Evolutionary conservation across 2,329 filamentous ascomycete genomes (phyloP).

Genomic region (Diaporthe sp.): DNA sequence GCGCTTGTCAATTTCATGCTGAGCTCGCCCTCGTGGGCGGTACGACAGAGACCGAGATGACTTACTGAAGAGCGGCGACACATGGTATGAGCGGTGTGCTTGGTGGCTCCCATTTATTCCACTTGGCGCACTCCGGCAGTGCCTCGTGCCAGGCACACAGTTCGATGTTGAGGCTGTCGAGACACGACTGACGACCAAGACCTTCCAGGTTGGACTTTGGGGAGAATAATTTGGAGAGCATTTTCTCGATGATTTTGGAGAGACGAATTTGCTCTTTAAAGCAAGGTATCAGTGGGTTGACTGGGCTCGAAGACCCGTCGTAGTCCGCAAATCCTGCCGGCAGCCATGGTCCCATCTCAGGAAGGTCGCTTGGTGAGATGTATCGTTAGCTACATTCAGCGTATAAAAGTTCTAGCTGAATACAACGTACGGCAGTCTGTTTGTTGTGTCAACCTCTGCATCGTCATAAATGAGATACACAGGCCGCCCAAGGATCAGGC

Average conservation of each 20-base stretch:
- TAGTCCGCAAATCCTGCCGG: conserved; percentile 44
- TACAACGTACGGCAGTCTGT: conserved; percentile 34
- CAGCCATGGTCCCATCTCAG: conserved; percentile 44
- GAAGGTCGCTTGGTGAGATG: conserved; percentile 40
- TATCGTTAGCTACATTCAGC: neutral
- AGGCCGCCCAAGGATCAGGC: conserved; percentile 39
- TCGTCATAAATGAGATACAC: conserved; percentile 35
- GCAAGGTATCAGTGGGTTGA: conserved; percentile 25
- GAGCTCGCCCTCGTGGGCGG: accelerated
- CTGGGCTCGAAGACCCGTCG: neutral
- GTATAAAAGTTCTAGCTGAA: accelerated
- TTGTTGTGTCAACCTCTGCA: conserved; percentile 35
- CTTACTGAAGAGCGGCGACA: conserved; percentile 45
- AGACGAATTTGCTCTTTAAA: conserved; percentile 23
- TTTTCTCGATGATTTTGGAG: neutral
- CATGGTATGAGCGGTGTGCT: conserved; percentile 35
- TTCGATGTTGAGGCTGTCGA: conserved; percentile 44
- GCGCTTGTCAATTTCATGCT: neutral
- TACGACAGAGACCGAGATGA: neutral
- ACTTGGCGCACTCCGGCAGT: conserved; percentile 42
- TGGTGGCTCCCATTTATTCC: conserved; percentile 43
- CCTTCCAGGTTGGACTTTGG: neutral
- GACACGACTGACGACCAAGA: conserved; percentile 25
- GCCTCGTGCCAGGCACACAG: conserved; percentile 43
- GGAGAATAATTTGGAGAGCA: conserved; percentile 11